phyloP scores from a whole-genome alignment of 306 rosid genomes.

The Mimosa bimucronata region DNA sequence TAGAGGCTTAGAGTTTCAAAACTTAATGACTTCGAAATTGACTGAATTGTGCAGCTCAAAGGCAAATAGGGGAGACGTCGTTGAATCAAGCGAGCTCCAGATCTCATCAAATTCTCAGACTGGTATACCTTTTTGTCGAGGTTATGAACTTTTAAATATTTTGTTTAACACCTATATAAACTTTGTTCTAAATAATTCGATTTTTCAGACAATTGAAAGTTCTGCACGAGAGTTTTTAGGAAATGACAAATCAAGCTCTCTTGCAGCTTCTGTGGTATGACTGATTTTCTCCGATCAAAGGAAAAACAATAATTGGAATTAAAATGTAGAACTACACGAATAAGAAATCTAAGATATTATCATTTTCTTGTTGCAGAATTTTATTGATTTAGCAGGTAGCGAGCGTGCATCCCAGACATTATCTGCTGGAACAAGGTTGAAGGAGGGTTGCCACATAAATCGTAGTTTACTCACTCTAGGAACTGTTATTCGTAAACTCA shows the following conservation, averaged over 20 bases:
- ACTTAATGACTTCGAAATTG: slow-evolving; percentile 28
- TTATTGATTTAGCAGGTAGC: slow-evolving; percentile 97
- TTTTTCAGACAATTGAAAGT: slow-evolving; percentile 87
- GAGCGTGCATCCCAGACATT: slow-evolving; percentile 95
- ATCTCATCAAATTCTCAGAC: slow-evolving; percentile 97
- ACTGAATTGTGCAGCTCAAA: slow-evolving; percentile 67
- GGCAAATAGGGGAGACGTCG: slow-evolving; percentile 98
- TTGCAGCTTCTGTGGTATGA: slow-evolving; percentile 91
- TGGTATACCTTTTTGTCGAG: slow-evolving; percentile 53
- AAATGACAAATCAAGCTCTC: slow-evolving; percentile 92
- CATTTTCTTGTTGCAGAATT: slow-evolving; percentile 59
- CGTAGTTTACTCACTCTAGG: slow-evolving; percentile 96
- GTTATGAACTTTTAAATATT: slow-evolving; percentile 18
- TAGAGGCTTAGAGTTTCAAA: slow-evolving; percentile 15
- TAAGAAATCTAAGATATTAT: slow-evolving; percentile 26
- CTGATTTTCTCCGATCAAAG: background rate
- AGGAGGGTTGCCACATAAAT: slow-evolving; percentile 99
- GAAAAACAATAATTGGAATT: slow-evolving; percentile 6
- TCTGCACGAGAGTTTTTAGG: slow-evolving; percentile 87
- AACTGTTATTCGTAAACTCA: slow-evolving; percentile 97
- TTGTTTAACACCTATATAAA: slow-evolving; percentile 19
- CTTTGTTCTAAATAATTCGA: slow-evolving; percentile 35
- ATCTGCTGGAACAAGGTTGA: slow-evolving; percentile 93
- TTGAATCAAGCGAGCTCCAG: slow-evolving; percentile 98
- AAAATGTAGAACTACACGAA: slow-evolving; percentile 23